Base-by-base conservation (phyloP, 2,329 filamentous ascomycete genomes). In the Trichoderma oligosporum region DNA sequence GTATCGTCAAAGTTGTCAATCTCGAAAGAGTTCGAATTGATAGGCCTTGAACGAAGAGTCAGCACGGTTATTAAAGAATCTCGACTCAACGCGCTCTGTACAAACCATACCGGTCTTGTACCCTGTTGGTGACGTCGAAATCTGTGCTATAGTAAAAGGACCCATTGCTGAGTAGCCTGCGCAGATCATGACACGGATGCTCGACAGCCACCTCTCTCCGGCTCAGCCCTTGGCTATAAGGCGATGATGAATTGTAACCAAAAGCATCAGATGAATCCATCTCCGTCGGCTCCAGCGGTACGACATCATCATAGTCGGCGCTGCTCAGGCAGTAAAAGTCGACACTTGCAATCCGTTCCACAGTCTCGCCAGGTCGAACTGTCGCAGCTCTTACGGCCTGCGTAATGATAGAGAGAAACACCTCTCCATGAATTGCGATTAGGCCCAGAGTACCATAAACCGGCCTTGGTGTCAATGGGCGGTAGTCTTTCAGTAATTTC, bases 61-160 rank as follows among this genome's bases (percentile, higher is more conserved):
- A 64, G 54, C 52, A 29, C 38, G 22, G 35, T 38, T 35, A 47
- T n/a, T 7, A 39, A 16, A 29, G n/a, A 44, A 12, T 20, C n/a
- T n/a, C 38, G 38, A 8, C 8, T 16, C 46, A 36, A 20, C n/a
- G 24, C 38, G 14, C 7, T 16, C 22, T 18, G 41, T 20, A 7
- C 12, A 29, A 27, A 47, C 59, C 69, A 56, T 63, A 91, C 82
- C 93, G 85, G 68, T 97, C 88, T 72, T 99, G 94, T 61, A 97
- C 76, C 64, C 94, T 83, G 72, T 96, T 92, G 3, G 94, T 99
- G 47, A 99, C 78, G 70, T 99, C 93, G 71, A 99, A 99, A 71
- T 97, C 91, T n/a, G 91, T 90, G 69, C 91, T 97, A 75, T 97
- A 99, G 71, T 97, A 99, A 70, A 99, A 99, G 27, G 88, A 96